These are phyloP conservation scores for Suillus americanus DNA, from an alignment of 768 basidiomycete species.

Conservation along the genomic window DNA sequence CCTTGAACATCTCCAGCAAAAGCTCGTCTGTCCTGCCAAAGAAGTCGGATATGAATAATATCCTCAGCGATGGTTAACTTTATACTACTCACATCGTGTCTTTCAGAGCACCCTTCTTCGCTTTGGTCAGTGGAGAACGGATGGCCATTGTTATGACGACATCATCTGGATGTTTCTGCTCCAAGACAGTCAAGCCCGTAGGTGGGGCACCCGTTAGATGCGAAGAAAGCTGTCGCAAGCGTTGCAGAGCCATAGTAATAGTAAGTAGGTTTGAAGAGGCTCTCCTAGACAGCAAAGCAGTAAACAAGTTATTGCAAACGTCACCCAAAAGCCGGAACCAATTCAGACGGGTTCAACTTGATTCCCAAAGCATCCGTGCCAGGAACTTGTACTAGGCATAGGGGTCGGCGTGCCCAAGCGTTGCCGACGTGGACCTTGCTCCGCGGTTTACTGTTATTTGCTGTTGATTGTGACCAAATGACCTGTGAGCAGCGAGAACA, in stretches of 20 bases:
- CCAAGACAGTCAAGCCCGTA: conserved; percentile 49
- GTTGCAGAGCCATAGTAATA: conserved; percentile 45
- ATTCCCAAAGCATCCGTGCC: background rate
- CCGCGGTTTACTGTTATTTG: too few relatives aligned
- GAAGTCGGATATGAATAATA: conserved; percentile 13
- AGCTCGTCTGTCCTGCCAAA: conserved; percentile 68
- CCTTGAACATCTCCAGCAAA: conserved; percentile 81
- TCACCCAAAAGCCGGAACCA: background rate
- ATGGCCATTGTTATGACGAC: conserved; percentile 83
- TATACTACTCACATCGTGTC: conserved; percentile 54
- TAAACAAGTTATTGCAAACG: background rate
- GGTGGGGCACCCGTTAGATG: conserved; percentile 46
- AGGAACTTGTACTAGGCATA: too few relatives aligned
- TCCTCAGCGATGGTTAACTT: conserved; percentile 1
- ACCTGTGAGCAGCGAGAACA: too few relatives aligned
- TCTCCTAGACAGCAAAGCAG: background rate
- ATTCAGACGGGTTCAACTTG: background rate
- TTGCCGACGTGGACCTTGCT: too few relatives aligned
- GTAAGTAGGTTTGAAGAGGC: conserved; percentile 6
- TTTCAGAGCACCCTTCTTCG: conserved; percentile 73
- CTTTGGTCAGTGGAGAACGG: conserved; percentile 73
- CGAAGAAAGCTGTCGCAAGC: conserved; percentile 63
- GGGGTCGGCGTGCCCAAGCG: too few relatives aligned
- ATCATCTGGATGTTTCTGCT: conserved; percentile 66
- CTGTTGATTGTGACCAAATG: too few relatives aligned